Base-by-base conservation (phyloP, 2,329 filamentous ascomycete species). In the Mollisia scopiformis region DNA sequence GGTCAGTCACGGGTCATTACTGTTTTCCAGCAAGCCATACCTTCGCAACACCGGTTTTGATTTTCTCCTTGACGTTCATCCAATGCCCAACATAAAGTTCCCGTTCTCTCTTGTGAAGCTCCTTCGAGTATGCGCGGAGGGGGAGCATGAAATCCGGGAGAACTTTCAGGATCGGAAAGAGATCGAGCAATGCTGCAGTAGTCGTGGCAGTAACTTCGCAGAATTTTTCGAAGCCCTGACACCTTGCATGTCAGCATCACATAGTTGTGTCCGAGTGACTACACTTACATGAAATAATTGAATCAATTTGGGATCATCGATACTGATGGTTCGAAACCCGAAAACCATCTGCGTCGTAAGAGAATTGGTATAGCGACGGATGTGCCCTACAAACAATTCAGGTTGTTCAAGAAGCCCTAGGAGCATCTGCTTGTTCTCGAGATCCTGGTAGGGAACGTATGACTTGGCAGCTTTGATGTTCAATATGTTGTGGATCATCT, bases 341-440 rank as follows among this genome's bases (percentile, higher is more conserved):
- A 74, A 78, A 14, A 76, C 70, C 60, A 78, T 64, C 63, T 31
- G 71, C 74, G 72, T 78, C 78, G 50, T 74, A 79, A 58, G 80
- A 75, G 65, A 80, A 62, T 83, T 83, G 46, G 75, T 78, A 61
- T 76, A 82, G 2, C 82, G 72, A 63, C 79, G 78, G 0, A 80
- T 76, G 64, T 82, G 79, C 30, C 73, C 58, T 6, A 25, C 21
- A 23, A 21, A 47, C 8, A 3, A 16, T 28, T 25, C 10, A 11
- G 43, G 43, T 1, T 71, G 59, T 1, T 73, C 55, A 8, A 79
- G 62, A 59, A 78, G 77, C 61, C 83, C 81, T 4, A 71, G 65
- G 3, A 84, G 60, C 73, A 84, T 76, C 65, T 83, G 79, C 8
- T 71, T 72, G 1, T 76, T 77, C 66, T 85, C 82, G 0, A 82